Conservation (phyloP, 176 grass and related monocot genomes). For the Eleusine indica region DNA sequence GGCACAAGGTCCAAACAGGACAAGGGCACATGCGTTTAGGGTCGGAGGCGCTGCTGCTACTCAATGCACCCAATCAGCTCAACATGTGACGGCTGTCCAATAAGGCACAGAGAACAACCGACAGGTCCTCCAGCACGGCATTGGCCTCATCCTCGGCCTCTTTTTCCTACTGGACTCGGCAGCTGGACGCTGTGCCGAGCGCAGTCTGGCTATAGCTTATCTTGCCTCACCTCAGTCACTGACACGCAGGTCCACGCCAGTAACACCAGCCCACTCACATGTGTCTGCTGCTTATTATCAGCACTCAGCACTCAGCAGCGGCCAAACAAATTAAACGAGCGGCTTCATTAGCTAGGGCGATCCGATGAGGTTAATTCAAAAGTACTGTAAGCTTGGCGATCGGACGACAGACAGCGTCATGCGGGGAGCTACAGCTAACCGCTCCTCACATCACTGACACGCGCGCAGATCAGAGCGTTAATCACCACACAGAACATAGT, state of each 20-base stretch:
- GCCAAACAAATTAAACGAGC: neutral
- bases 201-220: constrained; percentile 47
- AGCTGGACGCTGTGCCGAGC: constrained; percentile 48
- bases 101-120: constrained; percentile 83
- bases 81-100: constrained; percentile 88
- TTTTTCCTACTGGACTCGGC: constrained; percentile 33
- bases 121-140: constrained; percentile 75
- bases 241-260: constrained; percentile 1
- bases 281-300: neutral
- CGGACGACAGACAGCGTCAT: neutral
- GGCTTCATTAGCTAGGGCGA: neutral
- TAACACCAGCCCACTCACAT: constrained; percentile 24
- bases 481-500: neutral
- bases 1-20: constrained; percentile 30
- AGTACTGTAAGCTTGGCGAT: neutral
- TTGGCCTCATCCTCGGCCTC: constrained; percentile 57
- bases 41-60: constrained; percentile 19
- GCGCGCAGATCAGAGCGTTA: neutral
- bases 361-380: neutral
- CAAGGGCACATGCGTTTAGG: constrained; percentile 58
- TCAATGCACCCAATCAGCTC: constrained; percentile 66
- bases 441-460: neutral
- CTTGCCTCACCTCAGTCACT: constrained; percentile 31
- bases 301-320: too few relatives aligned
- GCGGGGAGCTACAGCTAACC: constrained; percentile 18